Percentiles rank a stretch among this genome's conserved stretches.
phyloP scores from a whole-genome alignment of 192 early-diverging fungal genomes.

The Coemansia sp. region DNA sequence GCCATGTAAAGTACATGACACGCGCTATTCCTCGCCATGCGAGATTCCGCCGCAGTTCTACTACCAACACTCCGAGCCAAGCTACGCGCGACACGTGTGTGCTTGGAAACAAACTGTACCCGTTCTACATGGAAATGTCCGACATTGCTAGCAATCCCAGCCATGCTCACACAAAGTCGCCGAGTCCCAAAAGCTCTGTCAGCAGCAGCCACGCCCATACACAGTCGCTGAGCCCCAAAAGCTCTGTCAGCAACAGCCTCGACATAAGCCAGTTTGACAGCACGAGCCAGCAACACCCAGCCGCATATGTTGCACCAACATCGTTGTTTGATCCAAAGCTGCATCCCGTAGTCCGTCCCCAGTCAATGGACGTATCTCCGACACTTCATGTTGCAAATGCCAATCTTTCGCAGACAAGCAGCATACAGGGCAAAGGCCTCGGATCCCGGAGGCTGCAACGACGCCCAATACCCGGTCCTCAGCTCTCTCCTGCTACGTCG shows the following conservation, averaged over 20 bases:
- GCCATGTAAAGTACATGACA: constrained; percentile 26
- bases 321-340: constrained; percentile 26
- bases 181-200: constrained; percentile 1
- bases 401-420: not conserved
- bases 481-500: constrained; percentile 11
- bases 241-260: not conserved
- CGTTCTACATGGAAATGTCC: not conserved
- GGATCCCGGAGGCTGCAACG: constrained; percentile 8
- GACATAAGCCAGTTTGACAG: not conserved
- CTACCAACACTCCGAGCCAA: not conserved
- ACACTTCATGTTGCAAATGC: constrained; percentile 10
- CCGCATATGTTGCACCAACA: constrained; percentile 8
- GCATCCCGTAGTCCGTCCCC: constrained; percentile 32
- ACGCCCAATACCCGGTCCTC: not conserved
- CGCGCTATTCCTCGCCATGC: constrained; percentile 29
- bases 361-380: constrained; percentile 31
- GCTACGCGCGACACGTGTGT: constrained; percentile 10
- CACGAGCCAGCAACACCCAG: not conserved
- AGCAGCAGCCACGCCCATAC: not conserved
- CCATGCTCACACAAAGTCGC: not conserved
- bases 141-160: not conserved
- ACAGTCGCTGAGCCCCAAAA: constrained; percentile 3
- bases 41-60: constrained; percentile 8
- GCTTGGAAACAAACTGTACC: constrained; percentile 26
- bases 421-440: not conserved